Conservation (phyloP, 2,329 filamentous ascomycete species). For the Ophiostoma quercus region DNA sequence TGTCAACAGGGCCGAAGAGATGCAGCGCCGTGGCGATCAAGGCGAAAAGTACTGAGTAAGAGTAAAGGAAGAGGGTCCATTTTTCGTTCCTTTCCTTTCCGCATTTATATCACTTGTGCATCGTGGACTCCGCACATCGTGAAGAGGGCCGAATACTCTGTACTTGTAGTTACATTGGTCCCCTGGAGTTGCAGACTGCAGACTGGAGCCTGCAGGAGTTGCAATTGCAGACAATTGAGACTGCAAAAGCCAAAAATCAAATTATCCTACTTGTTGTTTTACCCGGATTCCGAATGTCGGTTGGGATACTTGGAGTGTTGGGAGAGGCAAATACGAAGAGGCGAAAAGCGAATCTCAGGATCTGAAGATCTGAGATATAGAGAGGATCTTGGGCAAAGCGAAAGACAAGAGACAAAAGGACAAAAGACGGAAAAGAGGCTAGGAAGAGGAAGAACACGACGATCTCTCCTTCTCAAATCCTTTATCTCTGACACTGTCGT, state of each 20-base stretch:
- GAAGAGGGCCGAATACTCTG: neutral
- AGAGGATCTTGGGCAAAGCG: neutral
- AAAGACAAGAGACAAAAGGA: neutral
- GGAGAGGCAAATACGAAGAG: neutral
- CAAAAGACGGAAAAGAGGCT: neutral
- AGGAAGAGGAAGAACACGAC: constrained; percentile 7
- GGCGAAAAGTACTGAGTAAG: neutral
- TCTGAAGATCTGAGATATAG: neutral
- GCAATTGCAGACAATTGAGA: neutral
- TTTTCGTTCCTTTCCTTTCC: neutral
- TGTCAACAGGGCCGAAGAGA: constrained; percentile 5
- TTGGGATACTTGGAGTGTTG: neutral
- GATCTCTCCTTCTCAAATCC: neutral
- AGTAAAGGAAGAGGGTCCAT: neutral
- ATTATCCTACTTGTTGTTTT: neutral
- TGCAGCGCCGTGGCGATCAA: neutral
- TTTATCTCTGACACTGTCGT: neutral
- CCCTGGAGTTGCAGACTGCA: neutral
- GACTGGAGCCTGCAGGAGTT: neutral
- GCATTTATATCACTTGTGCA: neutral
- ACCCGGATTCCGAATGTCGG: neutral
- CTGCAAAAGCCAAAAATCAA: too few species aligned
- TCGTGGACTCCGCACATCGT: neutral
- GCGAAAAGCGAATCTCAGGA: neutral
- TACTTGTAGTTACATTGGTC: neutral